Percentiles rank a stretch among this genome's conserved stretches.
phyloP scores from a whole-genome alignment of 257 asterid genomes.

The Petunia secreta region DNA sequence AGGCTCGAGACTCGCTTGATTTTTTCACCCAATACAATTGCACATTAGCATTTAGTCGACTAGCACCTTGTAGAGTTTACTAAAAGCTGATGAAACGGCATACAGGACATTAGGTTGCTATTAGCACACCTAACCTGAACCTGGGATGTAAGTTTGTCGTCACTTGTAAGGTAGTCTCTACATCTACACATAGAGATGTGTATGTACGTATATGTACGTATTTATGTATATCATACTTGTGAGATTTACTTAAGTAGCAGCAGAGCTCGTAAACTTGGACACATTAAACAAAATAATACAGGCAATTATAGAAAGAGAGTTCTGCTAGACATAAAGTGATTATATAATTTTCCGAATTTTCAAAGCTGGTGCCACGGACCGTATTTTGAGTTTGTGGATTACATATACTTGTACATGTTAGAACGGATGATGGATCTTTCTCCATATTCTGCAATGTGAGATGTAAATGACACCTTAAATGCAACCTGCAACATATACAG shows the following conservation, averaged over 20 bases:
- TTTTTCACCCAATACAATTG: too few species aligned
- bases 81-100: background rate
- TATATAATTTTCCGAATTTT: background rate
- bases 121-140: too few species aligned
- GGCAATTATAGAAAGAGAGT: background rate
- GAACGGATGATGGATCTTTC: background rate
- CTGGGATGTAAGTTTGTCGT: too few species aligned
- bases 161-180: too few species aligned
- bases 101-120: too few species aligned
- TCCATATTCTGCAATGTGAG: slow-evolving; percentile 33
- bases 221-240: too few species aligned
- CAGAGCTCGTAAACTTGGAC: background rate
- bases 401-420: background rate
- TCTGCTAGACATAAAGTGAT: background rate
- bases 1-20: too few species aligned
- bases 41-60: too few species aligned
- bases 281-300: background rate
- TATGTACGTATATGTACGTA: too few species aligned
- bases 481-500: slow-evolving; percentile 51
- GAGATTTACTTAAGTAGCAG: too few species aligned
- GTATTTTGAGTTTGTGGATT: background rate
- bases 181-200: too few species aligned
- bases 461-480: slow-evolving; percentile 53
- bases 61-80: too few species aligned
- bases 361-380: background rate